Conservation (phyloP, 805 yeast species). For the Candida chilensis region DNA sequence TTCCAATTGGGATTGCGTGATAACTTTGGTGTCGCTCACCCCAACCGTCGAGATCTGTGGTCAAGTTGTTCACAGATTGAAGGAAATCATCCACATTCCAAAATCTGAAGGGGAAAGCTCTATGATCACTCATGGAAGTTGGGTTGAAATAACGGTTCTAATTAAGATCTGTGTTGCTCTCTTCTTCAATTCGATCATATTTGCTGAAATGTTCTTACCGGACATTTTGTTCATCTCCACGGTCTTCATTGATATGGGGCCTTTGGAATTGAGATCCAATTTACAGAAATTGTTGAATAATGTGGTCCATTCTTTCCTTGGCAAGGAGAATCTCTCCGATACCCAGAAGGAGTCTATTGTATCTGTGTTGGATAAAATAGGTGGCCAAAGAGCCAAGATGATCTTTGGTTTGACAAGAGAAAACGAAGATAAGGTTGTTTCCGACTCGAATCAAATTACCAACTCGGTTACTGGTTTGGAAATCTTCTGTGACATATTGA, state of each 20-base stretch:
- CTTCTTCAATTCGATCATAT: conserved; percentile 59
- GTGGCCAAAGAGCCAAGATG: conserved; percentile 59
- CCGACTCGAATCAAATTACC: conserved; percentile 21
- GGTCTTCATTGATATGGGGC: conserved; percentile 43
- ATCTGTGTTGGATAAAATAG: conserved; percentile 33
- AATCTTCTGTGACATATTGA: conserved; percentile 44
- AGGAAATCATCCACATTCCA: conserved; percentile 43
- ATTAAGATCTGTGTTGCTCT: conserved; percentile 54
- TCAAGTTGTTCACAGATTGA: conserved; percentile 46
- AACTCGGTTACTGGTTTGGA: conserved; percentile 43
- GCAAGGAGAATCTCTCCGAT: conserved; percentile 41
- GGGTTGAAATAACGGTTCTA: conserved; percentile 67
- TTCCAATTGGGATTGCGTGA: conserved; percentile 53
- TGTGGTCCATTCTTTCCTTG: conserved; percentile 58
- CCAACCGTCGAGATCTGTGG: conserved; percentile 74
- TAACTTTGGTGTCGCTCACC: conserved; percentile 50
- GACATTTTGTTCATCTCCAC: conserved; percentile 65
- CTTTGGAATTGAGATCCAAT: conserved; percentile 47
- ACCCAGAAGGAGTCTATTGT: conserved; percentile 30
- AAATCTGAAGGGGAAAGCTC: conserved; percentile 29
- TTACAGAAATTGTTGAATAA: conserved; percentile 57
- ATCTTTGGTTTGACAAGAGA: conserved; percentile 61
- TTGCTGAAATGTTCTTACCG: conserved; percentile 57
- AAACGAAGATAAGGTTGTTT: conserved; percentile 27
- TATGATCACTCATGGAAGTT: conserved; percentile 32